Evolutionary conservation across 2,329 filamentous ascomycete genomes (phyloP), one percentile per base, ranked within the genome.

Genomic region (Fusarium sp.): DNA sequence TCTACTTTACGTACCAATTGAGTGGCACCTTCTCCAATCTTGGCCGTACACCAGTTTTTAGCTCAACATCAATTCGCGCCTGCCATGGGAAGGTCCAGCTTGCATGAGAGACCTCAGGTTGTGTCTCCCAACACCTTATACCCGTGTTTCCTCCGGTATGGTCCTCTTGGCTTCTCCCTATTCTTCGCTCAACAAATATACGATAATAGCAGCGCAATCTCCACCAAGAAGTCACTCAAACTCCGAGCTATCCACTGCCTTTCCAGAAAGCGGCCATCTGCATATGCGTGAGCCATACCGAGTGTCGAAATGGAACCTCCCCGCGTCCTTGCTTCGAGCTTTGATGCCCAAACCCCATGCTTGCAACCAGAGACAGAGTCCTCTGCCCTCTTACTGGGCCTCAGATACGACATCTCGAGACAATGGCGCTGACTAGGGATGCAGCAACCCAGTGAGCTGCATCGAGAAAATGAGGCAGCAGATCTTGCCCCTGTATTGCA

Each of bases 371-470:
- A 62, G 28, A 42, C 48, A 42, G 36, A 33, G 36, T 30, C 33
- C 42, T 50, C 35, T 50, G 22, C 15, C 39, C 31, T 26, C 54
- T 24, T 35, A 48, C 59, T 64, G 41, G 59, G 66, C 20, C 38
- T 44, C 33, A 48, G 30, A 39, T 62, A 54, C 48, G 47, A 62
- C 45, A 53, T 53, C 39, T 47, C 41, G 54, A 70, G 69, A 61
- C 68, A 47, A 68, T 72, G 66, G 61, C 72, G 72, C 62, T 53
- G 47, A 51, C 48, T 68, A 61, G 45, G 38, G 36, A 44, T 58
- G 66, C 57, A 64, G 57, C 55, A 57, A 48, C 50, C 61, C 53
- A 67, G 47, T 13, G 39, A 54, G 44, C 44, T 70, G 45, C 66
- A 62, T 47, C 24, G 20, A 51, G 44, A 30, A 39, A 31, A 54